A percentile compares a stretch with the other conserved stretches of the same genome.
These are phyloP conservation scores for Aspergillus latus DNA, from an alignment of 2,329 filamentous ascomycete species.

Conservation along the genomic window DNA sequence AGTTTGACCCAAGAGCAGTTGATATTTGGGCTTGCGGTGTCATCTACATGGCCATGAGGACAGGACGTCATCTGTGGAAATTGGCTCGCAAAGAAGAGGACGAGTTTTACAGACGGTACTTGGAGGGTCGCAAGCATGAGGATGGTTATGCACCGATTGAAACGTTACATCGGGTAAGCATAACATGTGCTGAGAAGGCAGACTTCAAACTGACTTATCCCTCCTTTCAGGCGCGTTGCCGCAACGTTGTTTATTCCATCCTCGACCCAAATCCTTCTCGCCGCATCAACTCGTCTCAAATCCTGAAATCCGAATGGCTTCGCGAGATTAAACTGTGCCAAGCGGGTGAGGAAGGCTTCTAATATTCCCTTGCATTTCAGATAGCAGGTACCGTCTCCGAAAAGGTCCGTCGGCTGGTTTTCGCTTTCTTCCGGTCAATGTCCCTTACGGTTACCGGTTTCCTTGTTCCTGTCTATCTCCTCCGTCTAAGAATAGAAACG, in stretches of 20 bases:
- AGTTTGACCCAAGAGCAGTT: constrained; percentile 96
- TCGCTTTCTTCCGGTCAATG: constrained; percentile 17
- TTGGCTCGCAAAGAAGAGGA: constrained; percentile 97
- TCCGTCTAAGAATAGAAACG: constrained; percentile 18
- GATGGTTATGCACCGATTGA: constrained; percentile 96
- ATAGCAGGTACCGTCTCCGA: constrained; percentile 11
- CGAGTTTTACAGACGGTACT: constrained; percentile 92
- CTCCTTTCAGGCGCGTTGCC: constrained; percentile 74
- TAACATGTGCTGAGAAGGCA: neutral
- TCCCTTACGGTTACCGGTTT: constrained; percentile 6
- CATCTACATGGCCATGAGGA: constrained; percentile 99
- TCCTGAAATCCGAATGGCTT: constrained; percentile 97
- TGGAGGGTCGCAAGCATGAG: constrained; percentile 89
- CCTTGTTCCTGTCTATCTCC: constrained; percentile 16
- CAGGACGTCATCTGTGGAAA: constrained; percentile 91
- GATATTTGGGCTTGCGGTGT: constrained; percentile 98
- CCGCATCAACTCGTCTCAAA: constrained; percentile 92
- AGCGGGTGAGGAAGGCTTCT: constrained; percentile 93
- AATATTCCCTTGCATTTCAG: constrained; percentile 20
- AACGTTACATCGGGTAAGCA: constrained; percentile 79
- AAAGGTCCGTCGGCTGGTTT: constrained; percentile 17
- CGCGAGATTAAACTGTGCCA: constrained; percentile 97
- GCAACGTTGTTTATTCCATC: constrained; percentile 98
- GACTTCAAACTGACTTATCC: constrained; percentile 17
- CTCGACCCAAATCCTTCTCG: constrained; percentile 90